phyloP scores from a whole-genome alignment of 768 basidiomycete species.

The Podaxis sp. region DNA sequence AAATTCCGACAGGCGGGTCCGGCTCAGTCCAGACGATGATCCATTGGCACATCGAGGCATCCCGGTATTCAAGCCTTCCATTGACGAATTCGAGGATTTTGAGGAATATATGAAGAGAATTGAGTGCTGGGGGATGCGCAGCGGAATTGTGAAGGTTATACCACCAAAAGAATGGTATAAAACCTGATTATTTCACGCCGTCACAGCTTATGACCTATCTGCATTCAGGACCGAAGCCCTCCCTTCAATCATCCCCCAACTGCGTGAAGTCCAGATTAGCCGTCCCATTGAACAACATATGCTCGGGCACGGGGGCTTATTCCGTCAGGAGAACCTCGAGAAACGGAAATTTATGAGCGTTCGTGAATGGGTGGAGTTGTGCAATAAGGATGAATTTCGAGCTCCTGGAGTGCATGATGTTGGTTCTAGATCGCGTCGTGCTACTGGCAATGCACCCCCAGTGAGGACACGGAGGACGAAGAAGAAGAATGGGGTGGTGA shows the following conservation, averaged over 20 bases:
- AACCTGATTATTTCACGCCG: constrained; percentile 15
- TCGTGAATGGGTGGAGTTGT: constrained; percentile 84
- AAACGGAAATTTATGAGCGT: constrained; percentile 82
- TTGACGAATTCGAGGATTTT: constrained; percentile 91
- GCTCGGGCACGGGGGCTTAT: constrained; percentile 82
- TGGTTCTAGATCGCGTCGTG: constrained; percentile 46
- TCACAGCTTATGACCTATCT: constrained; percentile 24
- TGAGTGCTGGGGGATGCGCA: constrained; percentile 86
- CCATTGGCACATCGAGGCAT: constrained; percentile 84
- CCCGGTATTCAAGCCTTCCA: constrained; percentile 92
- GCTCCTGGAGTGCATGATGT: constrained; percentile 74
- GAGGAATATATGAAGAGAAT: constrained; percentile 86
- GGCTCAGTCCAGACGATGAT: constrained; percentile 80
- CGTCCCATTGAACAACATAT: constrained; percentile 94
- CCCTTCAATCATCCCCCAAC: constrained; percentile 68
- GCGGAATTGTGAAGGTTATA: constrained; percentile 95
- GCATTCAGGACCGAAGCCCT: constrained; percentile 61
- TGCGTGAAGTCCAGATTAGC: constrained; percentile 75
- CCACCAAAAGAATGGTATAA: constrained; percentile 92
- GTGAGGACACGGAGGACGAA: constrained; percentile 37
- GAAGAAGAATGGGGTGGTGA: constrained; percentile 37
- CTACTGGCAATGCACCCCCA: constrained; percentile 27
- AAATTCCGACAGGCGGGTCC: constrained; percentile 57
- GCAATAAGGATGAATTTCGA: constrained; percentile 65
- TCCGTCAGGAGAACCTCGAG: constrained; percentile 88